phyloP scores from a whole-genome alignment of 768 basidiomycete genomes.

The Paxillus ammoniavirescens region DNA sequence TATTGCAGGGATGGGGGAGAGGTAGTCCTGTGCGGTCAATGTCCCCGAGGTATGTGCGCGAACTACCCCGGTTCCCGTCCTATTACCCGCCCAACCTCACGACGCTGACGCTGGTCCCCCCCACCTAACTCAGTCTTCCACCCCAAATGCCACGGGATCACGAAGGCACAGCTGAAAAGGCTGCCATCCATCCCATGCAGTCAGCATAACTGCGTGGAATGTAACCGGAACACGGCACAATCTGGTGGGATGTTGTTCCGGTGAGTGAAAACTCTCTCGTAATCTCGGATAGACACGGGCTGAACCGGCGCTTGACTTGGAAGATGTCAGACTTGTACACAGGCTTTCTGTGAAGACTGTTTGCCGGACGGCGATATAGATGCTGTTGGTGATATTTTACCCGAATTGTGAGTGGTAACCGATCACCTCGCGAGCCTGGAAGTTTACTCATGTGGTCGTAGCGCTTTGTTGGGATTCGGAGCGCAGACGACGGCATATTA shows the following conservation, averaged over 20 bases:
- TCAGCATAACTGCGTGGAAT: slow-evolving; percentile 51
- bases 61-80: not conserved
- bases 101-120: not conserved
- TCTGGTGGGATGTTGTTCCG: slow-evolving; percentile 60
- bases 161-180: slow-evolving; percentile 26
- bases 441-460: slow-evolving; percentile 18
- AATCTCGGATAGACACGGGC: not conserved
- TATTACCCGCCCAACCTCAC: slow-evolving; percentile 2
- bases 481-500: slow-evolving; percentile 39
- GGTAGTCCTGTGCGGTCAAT: slow-evolving; percentile 43
- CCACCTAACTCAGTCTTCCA: slow-evolving; percentile 47
- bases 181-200: slow-evolving; percentile 36
- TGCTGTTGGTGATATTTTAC: slow-evolving; percentile 51
- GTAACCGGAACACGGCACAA: slow-evolving; percentile 42
- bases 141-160: slow-evolving; percentile 43
- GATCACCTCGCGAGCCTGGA: not conserved
- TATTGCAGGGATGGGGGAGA: slow-evolving; percentile 60
- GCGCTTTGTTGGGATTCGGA: slow-evolving; percentile 41
- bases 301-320: not conserved
- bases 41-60: slow-evolving; percentile 51
- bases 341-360: slow-evolving; percentile 64
- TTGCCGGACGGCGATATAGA: slow-evolving; percentile 48
- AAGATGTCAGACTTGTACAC: slow-evolving; percentile 59
- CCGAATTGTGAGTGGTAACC: slow-evolving; percentile 50
- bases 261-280: slow-evolving; percentile 26